Percentiles rank a stretch among this genome's conserved stretches.
These are phyloP conservation scores for Mayamaea pseudoterrestris DNA, from an alignment of 108 stramenopile species.

Conservation along the genomic window DNA sequence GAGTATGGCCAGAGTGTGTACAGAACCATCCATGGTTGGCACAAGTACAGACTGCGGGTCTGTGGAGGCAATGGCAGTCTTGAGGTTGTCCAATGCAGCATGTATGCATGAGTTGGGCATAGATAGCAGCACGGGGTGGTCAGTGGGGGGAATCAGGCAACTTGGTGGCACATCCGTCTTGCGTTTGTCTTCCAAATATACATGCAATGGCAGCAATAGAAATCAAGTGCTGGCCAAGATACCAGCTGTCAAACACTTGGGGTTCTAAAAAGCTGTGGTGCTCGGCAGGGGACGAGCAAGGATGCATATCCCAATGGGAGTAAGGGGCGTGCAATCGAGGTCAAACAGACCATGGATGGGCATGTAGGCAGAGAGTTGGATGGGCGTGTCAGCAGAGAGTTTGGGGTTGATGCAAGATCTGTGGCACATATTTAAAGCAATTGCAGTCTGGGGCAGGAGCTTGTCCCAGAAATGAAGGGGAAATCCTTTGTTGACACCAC, in stretches of 20 bases:
- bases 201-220: conserved; percentile 24
- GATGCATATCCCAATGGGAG: neutral
- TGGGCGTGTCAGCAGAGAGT: conserved; percentile 9
- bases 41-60: neutral
- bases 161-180: conserved; percentile 15
- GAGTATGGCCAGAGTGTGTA: too few relatives aligned
- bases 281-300: too few relatives aligned
- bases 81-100: neutral
- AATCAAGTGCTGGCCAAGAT: conserved; percentile 29
- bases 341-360: conserved; percentile 6
- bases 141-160: conserved; percentile 17
- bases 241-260: conserved; percentile 27
- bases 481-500: conserved; percentile 14
- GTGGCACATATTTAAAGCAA: conserved; percentile 15
- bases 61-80: neutral
- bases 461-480: conserved; percentile 15
- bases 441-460: conserved; percentile 13
- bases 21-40: neutral
- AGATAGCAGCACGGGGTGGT: conserved; percentile 1
- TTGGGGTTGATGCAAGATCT: conserved; percentile 8
- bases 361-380: conserved; percentile 10
- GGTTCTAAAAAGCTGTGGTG: conserved; percentile 15
- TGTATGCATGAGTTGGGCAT: neutral
- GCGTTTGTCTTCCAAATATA: conserved; percentile 11
- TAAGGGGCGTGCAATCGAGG: conserved; percentile 1